Conservation (phyloP, 257 asterid species). For the Fraxinus excelsior region DNA sequence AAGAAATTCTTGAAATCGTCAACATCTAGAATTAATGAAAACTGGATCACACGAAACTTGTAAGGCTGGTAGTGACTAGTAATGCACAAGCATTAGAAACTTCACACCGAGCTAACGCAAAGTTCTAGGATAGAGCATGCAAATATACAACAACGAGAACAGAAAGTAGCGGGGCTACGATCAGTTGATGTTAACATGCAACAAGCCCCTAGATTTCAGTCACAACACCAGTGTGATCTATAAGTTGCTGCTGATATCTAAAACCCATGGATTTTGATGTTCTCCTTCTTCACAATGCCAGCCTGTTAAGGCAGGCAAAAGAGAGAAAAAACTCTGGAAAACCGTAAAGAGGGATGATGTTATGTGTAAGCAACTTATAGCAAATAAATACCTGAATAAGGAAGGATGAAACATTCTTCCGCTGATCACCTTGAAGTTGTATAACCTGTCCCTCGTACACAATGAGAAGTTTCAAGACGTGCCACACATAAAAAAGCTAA, state of each 20-base stretch:
- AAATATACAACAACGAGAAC: background rate
- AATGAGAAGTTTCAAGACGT: background rate
- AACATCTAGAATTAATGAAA: background rate
- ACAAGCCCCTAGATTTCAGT: background rate
- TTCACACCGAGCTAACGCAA: background rate
- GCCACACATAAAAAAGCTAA: background rate
- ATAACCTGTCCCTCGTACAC: conserved; percentile 35
- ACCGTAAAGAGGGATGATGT: no score
- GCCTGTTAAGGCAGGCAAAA: conserved; percentile 41
- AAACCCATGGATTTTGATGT: conserved; percentile 81
- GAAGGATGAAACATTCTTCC: conserved; percentile 60
- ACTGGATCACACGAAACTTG: background rate
- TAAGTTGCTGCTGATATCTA: conserved; percentile 27
- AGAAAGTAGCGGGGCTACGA: background rate
- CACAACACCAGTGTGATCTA: conserved; percentile 10
- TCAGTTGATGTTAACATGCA: background rate
- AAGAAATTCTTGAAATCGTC: no score
- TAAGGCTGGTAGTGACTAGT: background rate
- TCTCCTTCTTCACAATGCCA: conserved; percentile 80
- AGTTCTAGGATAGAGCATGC: background rate
- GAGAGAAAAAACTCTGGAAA: background rate
- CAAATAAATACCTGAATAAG: conserved; percentile 46
- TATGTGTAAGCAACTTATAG: background rate
- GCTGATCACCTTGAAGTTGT: conserved; percentile 66
- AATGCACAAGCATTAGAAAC: background rate